Evolutionary conservation across 805 yeast species (phyloP), one percentile per base, ranked within the genome.

Genomic region (Blastobotrys muscicola): DNA sequence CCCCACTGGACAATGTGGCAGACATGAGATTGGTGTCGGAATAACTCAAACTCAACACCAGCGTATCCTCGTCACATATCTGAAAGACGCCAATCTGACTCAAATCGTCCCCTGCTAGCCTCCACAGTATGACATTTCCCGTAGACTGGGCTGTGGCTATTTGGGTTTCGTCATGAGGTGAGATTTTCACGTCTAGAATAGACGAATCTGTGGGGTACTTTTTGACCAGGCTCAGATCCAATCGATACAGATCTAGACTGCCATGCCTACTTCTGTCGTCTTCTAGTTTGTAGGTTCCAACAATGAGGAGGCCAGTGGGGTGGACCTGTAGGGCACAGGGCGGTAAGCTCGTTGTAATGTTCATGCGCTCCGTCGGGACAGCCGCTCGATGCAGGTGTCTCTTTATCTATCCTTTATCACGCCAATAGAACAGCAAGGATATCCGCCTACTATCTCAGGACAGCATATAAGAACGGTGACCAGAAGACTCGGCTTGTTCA

Each of bases 231-330:
- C 37, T 33, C 70, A 52, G 46, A 72, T 78, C 33, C 74, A 56
- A 1, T 75, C 35, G 29, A 50, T 65, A 71, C 1, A 71, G 53
- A 42, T 75, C 82, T 1, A 78, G 50, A 0, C 76, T 56, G 0
- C 98, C 98, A 38, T 75, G 71, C 45, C 96, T 68, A 1, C 56
- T 51, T 1, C 82, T 80, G 8, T 70, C 67, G 51, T 74, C 72
- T 39, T 85, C 78, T 32, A 90, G 67, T 44, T 81, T 75, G 58
- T 92, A 90, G 0, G 96, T 87, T 0, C 97, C 97, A 1, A 85
- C 60, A 8, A 85, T 57, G 1, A 85, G 50, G 8, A 73, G 56
- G 36, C 77, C 75, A 0, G 55, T 46, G 0, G 83, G 82, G 41
- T 73, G 75, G 8, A 80, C 70, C 32, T 80, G 69, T 3, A 90